Base-by-base conservation (phyloP, 176 grass and related monocot species). In the Cenchrus americanus region DNA sequence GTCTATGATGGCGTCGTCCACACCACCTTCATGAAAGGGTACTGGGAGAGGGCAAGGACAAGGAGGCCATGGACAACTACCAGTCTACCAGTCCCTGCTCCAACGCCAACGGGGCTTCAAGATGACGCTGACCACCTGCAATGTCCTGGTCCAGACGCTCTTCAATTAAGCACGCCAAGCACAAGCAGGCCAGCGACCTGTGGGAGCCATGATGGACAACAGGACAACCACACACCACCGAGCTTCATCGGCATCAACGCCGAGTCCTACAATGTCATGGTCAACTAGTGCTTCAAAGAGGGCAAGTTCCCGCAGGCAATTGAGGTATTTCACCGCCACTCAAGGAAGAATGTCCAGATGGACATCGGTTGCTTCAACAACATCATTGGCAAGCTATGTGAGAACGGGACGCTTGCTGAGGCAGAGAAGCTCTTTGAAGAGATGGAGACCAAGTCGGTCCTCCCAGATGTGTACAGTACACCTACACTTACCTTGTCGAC, bases 281-380 rank as follows among this genome's bases (percentile, higher is more conserved):
- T 91, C 53, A 91, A 91, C 55, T 85, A 88, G 48, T 91, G 89
- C 73, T 85, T 88, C 73, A 91, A 82, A 23, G 89, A 91, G 70
- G 89, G 81, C 23, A 91, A 80, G 81, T 91, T 91, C 71, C 66
- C 75, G n/a, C 77, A 91, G 49, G 89, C 89, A 4, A 85, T 91
- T 46, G 76, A 88, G 71, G 81, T 85, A 9, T 91, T 91, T 44
- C 85, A 85, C 42, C 73, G 81, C 1, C 73, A 82, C 73, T 78
- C 83, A 10, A 84, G 48, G 48, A 91, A 91, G 71, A 78, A 86
- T 1, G 79, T 83, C 18, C 83, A 81, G 77, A 91, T 88, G 82
- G 89, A 88, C 17, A 85, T 91, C 4, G 89, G 89, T 50, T 88
- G 89, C 69, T 91, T 91, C 79, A 91, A 91, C 60, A 91, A 91